A percentile compares a stretch with the other conserved stretches of the same genome.
Conservation (phyloP, 129 eudicot species). For the Apium graveolens region DNA sequence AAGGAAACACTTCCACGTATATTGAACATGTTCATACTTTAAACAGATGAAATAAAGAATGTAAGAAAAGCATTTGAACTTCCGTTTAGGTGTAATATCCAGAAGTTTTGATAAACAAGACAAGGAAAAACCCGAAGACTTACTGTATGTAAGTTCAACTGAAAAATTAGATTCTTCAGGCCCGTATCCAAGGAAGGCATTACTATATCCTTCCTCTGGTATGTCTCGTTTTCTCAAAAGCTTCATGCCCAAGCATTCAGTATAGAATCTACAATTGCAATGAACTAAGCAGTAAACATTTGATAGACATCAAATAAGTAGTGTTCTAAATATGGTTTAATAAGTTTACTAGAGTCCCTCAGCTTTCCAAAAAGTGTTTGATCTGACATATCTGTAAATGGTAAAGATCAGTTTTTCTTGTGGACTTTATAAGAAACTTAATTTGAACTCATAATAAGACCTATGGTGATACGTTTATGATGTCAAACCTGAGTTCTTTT, state of each 20-base stretch:
- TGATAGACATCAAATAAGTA: constrained; percentile 2
- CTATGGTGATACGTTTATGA: neutral
- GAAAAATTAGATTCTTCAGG: constrained; percentile 77
- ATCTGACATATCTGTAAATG: neutral
- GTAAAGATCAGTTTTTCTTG: neutral
- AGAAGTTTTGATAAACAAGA: neutral
- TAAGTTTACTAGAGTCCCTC: neutral
- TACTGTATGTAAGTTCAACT: constrained; percentile 85
- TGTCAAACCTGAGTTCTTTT: neutral
- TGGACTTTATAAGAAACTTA: neutral
- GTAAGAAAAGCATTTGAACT: neutral
- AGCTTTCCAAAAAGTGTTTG: neutral
- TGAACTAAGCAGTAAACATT: neutral
- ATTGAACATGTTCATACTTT: neutral
- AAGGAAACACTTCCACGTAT: neutral
- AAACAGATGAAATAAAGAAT: neutral
- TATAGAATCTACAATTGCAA: constrained; percentile 53
- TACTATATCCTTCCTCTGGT: constrained; percentile 79
- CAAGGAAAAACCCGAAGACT: constrained; percentile 14
- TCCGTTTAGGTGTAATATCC: neutral
- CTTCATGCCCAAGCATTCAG: constrained; percentile 87
- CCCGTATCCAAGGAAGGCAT: constrained; percentile 89
- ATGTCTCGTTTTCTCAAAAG: constrained; percentile 75
- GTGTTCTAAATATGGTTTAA: neutral
- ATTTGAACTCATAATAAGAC: neutral